A percentile compares a stretch with the other conserved stretches of the same genome.
Evolutionary conservation across 2,329 filamentous ascomycete genomes (phyloP).

Genomic region (Cytospora leucostoma): DNA sequence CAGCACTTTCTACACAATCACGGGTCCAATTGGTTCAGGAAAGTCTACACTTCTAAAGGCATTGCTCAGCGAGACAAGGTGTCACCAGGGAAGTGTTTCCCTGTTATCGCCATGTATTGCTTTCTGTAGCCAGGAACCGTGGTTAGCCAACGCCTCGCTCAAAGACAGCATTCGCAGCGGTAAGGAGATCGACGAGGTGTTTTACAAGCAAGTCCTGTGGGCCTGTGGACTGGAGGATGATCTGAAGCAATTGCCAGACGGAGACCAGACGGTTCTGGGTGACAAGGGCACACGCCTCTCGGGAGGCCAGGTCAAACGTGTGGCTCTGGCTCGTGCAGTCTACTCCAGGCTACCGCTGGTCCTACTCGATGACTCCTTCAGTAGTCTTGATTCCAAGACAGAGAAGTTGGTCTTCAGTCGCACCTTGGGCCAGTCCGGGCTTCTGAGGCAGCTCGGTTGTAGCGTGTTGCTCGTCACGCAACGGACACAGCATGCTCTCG

Average conservation of each 20-base stretch:
- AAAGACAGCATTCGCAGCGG: slow-evolving; percentile 42
- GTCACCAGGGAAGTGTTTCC: no score
- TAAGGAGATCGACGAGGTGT: slow-evolving; percentile 32
- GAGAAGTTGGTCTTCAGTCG: slow-evolving; percentile 44
- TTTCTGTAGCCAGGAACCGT: slow-evolving; percentile 42
- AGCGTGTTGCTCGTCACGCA: no score
- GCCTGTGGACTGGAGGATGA: slow-evolving; percentile 36
- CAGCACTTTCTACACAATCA: no score
- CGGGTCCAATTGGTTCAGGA: no score
- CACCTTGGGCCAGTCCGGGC: slow-evolving; percentile 38
- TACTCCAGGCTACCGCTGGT: slow-evolving; percentile 44
- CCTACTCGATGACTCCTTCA: slow-evolving; percentile 50
- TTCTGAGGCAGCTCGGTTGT: no score
- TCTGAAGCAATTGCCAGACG: slow-evolving; percentile 30
- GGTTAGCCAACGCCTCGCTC: slow-evolving; percentile 46
- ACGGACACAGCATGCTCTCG: no score
- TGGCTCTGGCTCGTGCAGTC: slow-evolving; percentile 48
- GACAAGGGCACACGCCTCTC: slow-evolving; percentile 35
- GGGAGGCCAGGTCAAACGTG: slow-evolving; percentile 37
- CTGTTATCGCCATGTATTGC: slow-evolving; percentile 15
- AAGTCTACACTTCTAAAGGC: no score
- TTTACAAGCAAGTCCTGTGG: slow-evolving; percentile 28
- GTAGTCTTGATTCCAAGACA: slow-evolving; percentile 48
- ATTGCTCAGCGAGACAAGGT: no score
- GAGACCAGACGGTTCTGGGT: slow-evolving; percentile 34